Evolutionary conservation across 1,139 yeast species (phyloP).

Genomic region (Zygoascus meyerae): DNA sequence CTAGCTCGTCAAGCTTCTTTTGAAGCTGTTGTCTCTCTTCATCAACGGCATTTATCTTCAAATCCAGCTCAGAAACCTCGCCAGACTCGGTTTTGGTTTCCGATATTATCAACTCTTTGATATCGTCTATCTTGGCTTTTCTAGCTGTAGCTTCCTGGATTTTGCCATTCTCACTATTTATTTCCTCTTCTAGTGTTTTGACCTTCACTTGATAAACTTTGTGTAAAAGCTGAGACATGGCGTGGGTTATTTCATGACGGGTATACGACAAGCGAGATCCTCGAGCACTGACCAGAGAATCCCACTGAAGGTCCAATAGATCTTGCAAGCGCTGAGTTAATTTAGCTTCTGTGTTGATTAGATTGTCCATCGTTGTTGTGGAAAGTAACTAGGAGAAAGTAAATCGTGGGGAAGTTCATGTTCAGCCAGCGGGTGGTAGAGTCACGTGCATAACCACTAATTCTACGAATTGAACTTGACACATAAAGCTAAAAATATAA

Average conservation of each 20-base stretch:
- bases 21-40: slow-evolving; percentile 7
- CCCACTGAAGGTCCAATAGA: slow-evolving; percentile 24
- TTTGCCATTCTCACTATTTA: not conserved
- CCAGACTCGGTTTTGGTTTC: slow-evolving; percentile 9
- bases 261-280: slow-evolving; percentile 20
- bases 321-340: slow-evolving; percentile 19
- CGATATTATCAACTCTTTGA: slow-evolving; percentile 15
- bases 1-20: slow-evolving; percentile 10
- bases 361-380: not conserved
- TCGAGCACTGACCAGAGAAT: slow-evolving; percentile 19
- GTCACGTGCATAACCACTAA: not conserved
- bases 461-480: not conserved
- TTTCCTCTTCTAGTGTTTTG: slow-evolving; percentile 2
- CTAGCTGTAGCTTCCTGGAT: not conserved
- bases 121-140: not conserved
- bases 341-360: slow-evolving; percentile 6
- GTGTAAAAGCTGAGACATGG: slow-evolving; percentile 17
- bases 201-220: slow-evolving; percentile 6
- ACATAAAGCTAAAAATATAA: not conserved
- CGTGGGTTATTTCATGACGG: slow-evolving; percentile 20
- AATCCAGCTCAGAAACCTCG: slow-evolving; percentile 1
- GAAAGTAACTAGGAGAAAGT: not conserved
- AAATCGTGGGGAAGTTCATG: too few relatives aligned
- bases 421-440: not conserved
- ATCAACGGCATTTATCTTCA: not conserved